Percentiles rank a stretch among this genome's conserved stretches.
phyloP scores from a whole-genome alignment of 2,329 filamentous ascomycete genomes.

The Pseudogymnoascus sp. region DNA sequence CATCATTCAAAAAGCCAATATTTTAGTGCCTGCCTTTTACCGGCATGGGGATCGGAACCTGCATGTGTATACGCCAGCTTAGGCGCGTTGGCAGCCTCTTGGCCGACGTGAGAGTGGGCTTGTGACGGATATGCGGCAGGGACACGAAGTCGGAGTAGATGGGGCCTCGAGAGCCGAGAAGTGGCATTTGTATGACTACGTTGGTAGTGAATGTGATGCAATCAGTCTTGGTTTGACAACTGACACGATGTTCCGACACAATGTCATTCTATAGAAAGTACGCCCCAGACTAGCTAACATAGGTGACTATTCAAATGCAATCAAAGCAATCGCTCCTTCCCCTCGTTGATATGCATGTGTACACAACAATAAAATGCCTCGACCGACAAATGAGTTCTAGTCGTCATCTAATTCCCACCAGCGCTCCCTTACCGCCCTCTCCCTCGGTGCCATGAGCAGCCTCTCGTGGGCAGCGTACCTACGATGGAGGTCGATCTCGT shows the following conservation, averaged over 20 bases:
- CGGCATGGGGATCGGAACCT: not conserved
- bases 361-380: not conserved
- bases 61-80: not conserved
- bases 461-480: slow-evolving; percentile 2
- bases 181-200: not conserved
- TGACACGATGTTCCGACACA: not conserved
- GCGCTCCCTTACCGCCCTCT: not conserved
- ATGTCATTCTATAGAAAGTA: not conserved
- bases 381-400: not conserved
- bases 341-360: not conserved
- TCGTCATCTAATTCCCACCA: slow-evolving; percentile 9
- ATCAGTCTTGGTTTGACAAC: not conserved
- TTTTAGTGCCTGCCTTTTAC: not conserved
- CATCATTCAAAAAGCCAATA: not conserved
- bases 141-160: not conserved
- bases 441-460: slow-evolving; percentile 1
- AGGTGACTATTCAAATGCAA: not conserved
- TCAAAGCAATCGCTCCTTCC: not conserved
- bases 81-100: not conserved
- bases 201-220: not conserved
- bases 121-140: slow-evolving; percentile 2
- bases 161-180: not conserved
- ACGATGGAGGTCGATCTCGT: not conserved
- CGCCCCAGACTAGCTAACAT: not conserved
- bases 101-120: slow-evolving; percentile 5